Conservation (phyloP, 2,329 filamentous ascomycete species). For the Bipolaris cookei region DNA sequence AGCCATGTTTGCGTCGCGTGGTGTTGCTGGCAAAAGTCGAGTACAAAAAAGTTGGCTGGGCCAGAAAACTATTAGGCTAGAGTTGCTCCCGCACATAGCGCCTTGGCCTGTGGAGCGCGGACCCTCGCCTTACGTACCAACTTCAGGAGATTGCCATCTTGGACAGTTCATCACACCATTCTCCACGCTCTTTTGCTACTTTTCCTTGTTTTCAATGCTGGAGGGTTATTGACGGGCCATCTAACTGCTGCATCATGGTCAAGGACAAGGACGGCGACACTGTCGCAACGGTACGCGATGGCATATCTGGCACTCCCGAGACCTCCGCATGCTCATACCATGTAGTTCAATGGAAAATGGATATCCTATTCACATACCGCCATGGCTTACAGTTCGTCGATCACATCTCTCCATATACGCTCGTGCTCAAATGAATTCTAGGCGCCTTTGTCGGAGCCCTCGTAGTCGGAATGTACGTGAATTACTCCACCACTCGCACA, state of each 20-base stretch:
- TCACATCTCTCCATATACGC: background rate
- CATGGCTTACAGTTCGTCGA: conserved; percentile 73
- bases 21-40: conserved; percentile 18
- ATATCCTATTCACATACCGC: conserved; percentile 86
- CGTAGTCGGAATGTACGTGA: conserved; percentile 68
- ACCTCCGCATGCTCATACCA: conserved; percentile 40
- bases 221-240: conserved; percentile 12
- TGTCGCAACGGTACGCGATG: conserved; percentile 60
- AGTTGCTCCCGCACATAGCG: conserved; percentile 27
- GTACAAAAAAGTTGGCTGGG: conserved; percentile 28
- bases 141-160: conserved; percentile 40
- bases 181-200: conserved; percentile 40
- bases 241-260: conserved; percentile 55
- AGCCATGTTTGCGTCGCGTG: conserved; percentile 64
- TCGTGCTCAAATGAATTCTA: conserved; percentile 45
- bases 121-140: conserved; percentile 26
- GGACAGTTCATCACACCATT: conserved; percentile 21
- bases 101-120: conserved; percentile 31
- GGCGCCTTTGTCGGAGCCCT: conserved; percentile 87
- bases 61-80: conserved; percentile 25
- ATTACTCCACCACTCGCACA: conserved; percentile 6
- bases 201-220: conserved; percentile 28
- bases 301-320: conserved; percentile 31
- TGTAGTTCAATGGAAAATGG: conserved; percentile 82
- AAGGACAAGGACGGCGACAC: conserved; percentile 68